Evolutionary conservation across 345 rosid genomes (phyloP).

Genomic region (Eucalyptus leucophloia): DNA sequence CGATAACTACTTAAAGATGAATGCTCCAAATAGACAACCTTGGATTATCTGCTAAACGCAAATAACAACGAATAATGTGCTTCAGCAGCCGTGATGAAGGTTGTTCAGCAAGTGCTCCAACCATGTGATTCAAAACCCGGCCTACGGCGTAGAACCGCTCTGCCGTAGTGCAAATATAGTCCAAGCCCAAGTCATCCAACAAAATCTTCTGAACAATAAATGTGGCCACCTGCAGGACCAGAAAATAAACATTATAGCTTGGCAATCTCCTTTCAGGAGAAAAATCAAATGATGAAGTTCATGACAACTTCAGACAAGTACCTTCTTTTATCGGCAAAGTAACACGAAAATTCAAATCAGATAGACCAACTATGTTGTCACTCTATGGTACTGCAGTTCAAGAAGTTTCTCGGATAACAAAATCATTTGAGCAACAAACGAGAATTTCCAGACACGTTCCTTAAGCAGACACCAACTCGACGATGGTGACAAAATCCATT

Average conservation of each 20-base stretch:
- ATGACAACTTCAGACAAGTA: background rate
- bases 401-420: background rate
- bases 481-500: background rate
- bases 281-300: background rate
- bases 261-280: background rate
- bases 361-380: background rate
- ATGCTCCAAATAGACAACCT: slow-evolving; percentile 36
- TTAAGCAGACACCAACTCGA: background rate
- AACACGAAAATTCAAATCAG: background rate
- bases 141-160: slow-evolving; percentile 97
- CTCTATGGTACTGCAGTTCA: background rate
- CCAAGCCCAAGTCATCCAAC: slow-evolving; percentile 95
- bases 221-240: slow-evolving; percentile 76
- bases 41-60: slow-evolving; percentile 80
- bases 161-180: slow-evolving; percentile 88
- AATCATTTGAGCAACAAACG: background rate
- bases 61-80: slow-evolving; percentile 91
- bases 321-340: background rate
- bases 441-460: background rate
- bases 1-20: background rate
- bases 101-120: slow-evolving; percentile 85
- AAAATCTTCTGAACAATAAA: slow-evolving; percentile 92
- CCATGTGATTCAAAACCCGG: slow-evolving; percentile 90
- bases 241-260: background rate
- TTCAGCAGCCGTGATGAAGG: slow-evolving; percentile 81